Percentiles rank a stretch among this genome's conserved stretches.
phyloP scores from a whole-genome alignment of 2,329 filamentous ascomycete genomes.

The Orbilia oligospora region DNA sequence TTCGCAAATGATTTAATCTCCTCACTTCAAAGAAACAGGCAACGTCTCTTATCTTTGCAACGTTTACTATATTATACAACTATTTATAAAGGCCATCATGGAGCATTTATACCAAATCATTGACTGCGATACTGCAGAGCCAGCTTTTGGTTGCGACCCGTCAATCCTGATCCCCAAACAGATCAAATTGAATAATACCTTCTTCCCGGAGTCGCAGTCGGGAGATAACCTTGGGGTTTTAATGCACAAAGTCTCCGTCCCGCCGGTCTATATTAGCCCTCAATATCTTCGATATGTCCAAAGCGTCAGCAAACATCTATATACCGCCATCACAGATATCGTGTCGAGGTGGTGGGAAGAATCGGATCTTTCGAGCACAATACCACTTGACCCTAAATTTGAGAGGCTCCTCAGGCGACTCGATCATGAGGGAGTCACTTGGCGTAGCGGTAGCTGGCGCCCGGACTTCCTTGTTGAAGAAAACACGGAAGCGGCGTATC shows the following conservation, averaged over 20 bases:
- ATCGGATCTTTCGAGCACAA: conserved; percentile 25
- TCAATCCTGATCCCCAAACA: conserved; percentile 27
- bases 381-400: conserved; percentile 61
- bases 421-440: conserved; percentile 54
- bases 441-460: conserved; percentile 64
- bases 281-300: conserved; percentile 65
- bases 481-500: conserved; percentile 48
- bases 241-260: not conserved
- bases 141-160: not conserved
- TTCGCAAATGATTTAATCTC: not conserved
- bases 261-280: conserved; percentile 66
- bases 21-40: not conserved
- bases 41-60: not conserved
- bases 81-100: conserved; percentile 22
- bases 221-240: conserved; percentile 62
- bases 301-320: conserved; percentile 65
- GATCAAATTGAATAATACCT: not conserved
- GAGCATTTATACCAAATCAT: conserved; percentile 45
- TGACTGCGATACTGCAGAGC: not conserved
- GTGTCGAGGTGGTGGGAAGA: conserved; percentile 67
- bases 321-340: conserved; percentile 66
- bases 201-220: conserved; percentile 65
- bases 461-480: conserved; percentile 67
- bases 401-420: conserved; percentile 60
- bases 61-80: not conserved